These are phyloP conservation scores for Sherardia arvensis DNA, from an alignment of 257 asterid species.

Conservation along the genomic window DNA sequence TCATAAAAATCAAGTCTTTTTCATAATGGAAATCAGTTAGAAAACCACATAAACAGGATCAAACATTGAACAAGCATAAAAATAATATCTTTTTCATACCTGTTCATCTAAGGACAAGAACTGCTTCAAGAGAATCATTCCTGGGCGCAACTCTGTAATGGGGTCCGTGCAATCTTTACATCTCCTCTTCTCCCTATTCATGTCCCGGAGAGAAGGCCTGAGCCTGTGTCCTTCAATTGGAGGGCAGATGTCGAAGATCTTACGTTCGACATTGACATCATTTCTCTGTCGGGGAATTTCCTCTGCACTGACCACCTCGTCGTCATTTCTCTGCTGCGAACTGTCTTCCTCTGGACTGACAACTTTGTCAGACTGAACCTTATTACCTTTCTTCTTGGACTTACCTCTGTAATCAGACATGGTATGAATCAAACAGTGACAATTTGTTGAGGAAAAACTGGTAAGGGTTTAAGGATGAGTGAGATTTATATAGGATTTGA, in stretches of 20 bases:
- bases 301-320: slow-evolving; percentile 17
- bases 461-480: not conserved
- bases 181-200: slow-evolving; percentile 39
- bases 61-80: no score
- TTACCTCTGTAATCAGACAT: not conserved
- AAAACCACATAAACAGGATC: no score
- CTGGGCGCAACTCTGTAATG: slow-evolving; percentile 37
- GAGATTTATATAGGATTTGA: not conserved
- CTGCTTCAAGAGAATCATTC: slow-evolving; percentile 64
- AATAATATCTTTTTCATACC: slow-evolving; percentile 22
- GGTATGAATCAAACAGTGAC: not conserved
- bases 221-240: slow-evolving; percentile 25
- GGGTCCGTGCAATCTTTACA: slow-evolving; percentile 26
- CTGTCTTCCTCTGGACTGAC: slow-evolving; percentile 18
- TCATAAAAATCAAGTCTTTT: not conserved
- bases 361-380: slow-evolving; percentile 6
- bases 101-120: slow-evolving; percentile 47
- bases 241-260: slow-evolving; percentile 45
- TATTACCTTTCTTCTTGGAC: not conserved
- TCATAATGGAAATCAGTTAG: slow-evolving; percentile 8
- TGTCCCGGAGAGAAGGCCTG: slow-evolving; percentile 30
- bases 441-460: not conserved
- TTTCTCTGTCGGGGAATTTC: slow-evolving; percentile 17
- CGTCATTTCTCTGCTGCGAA: slow-evolving; percentile 15
- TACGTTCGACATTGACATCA: slow-evolving; percentile 13